A percentile compares a stretch with the other conserved stretches of the same genome.
Evolutionary conservation across 805 yeast genomes (phyloP).

Genomic region (Candida michaelii): DNA sequence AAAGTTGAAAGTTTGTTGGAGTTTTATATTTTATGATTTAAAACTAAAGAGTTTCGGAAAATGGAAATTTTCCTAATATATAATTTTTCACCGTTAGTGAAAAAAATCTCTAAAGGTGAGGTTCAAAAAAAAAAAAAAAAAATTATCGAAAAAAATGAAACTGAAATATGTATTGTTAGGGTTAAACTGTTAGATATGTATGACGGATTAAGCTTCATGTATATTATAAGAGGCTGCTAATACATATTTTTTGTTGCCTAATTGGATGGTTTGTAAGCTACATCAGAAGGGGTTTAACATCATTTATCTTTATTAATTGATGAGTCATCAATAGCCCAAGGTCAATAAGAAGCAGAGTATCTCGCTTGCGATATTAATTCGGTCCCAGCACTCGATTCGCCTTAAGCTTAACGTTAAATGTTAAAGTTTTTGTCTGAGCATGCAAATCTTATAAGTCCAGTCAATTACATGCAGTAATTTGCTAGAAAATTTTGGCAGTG

Average conservation of each 20-base stretch:
- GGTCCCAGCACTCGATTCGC: too few species aligned
- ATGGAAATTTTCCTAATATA: conserved; percentile 4
- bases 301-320: too few species aligned
- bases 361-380: too few species aligned
- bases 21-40: not conserved
- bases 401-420: not conserved
- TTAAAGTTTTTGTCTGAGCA: not conserved
- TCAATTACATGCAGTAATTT: not conserved
- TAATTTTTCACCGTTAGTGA: conserved; percentile 4
- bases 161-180: conserved; percentile 2
- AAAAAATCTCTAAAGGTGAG: not conserved
- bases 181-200: not conserved
- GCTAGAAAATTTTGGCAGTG: not conserved
- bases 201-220: not conserved
- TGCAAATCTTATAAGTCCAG: conserved; percentile 3
- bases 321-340: too few species aligned
- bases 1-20: not conserved
- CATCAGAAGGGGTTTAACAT: too few species aligned
- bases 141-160: not conserved
- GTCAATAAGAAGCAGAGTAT: too few species aligned
- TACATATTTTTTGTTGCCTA: too few species aligned
- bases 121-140: conserved; percentile 1
- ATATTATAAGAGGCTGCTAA: too few species aligned
- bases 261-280: too few species aligned
- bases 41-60: conserved; percentile 1